These are phyloP conservation scores for Rhodosporidiobolus odoratus DNA, from an alignment of 768 basidiomycete species.

Conservation along the genomic window DNA sequence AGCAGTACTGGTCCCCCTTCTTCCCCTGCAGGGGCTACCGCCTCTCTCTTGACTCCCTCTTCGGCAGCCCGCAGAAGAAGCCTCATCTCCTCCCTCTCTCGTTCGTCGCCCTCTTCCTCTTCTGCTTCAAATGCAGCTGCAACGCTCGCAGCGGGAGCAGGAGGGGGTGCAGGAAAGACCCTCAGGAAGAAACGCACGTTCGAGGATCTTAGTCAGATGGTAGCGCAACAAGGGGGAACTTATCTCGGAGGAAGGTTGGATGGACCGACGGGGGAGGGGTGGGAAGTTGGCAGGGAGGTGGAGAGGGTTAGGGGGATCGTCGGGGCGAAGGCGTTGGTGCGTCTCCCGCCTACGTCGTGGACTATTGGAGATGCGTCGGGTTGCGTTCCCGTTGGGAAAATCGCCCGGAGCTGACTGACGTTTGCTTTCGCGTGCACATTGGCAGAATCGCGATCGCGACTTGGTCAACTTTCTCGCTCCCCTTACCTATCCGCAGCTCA, in stretches of 20 bases:
- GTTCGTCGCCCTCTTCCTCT: neutral
- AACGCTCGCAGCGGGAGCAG: neutral
- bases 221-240: constrained; percentile 1
- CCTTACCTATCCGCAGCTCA: constrained; percentile 21
- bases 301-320: neutral
- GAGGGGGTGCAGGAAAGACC: too few species aligned
- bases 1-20: neutral
- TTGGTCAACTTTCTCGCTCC: constrained; percentile 8
- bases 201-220: constrained; percentile 20
- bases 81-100: constrained; percentile 12
- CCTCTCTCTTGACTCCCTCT: neutral
- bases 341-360: neutral
- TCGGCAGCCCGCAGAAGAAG: constrained; percentile 2
- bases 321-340: constrained; percentile 8
- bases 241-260: constrained; percentile 31
- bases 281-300: constrained; percentile 1
- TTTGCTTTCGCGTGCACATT: too few species aligned
- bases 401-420: too few species aligned
- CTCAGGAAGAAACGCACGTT: constrained; percentile 1
- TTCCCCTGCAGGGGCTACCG: neutral
- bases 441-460: constrained; percentile 22
- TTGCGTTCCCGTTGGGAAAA: too few species aligned
- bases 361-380: neutral
- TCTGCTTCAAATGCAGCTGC: too few species aligned
- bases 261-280: constrained; percentile 21